Percentiles rank a stretch among this genome's conserved stretches.
phyloP scores from a whole-genome alignment of 768 basidiomycete species.

The Pholiota molesta region DNA sequence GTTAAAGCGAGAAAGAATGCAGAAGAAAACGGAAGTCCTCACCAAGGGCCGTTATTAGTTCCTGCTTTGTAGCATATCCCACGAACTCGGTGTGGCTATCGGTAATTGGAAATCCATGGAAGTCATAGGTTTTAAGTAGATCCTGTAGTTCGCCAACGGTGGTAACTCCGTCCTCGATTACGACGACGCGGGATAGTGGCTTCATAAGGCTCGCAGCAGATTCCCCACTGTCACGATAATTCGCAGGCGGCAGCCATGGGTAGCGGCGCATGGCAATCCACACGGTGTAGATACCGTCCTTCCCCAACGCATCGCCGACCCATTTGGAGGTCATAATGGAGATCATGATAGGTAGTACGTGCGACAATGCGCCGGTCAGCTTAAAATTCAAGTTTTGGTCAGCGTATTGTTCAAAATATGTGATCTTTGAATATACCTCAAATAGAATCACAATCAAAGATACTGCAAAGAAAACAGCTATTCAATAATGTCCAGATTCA shows the following conservation, averaged over 20 bases:
- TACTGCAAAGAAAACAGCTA: slow-evolving; percentile 40
- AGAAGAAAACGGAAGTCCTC: slow-evolving; percentile 13
- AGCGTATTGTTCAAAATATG: not conserved
- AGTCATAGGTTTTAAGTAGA: slow-evolving; percentile 48
- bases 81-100: slow-evolving; percentile 48
- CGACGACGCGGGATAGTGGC: slow-evolving; percentile 48
- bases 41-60: slow-evolving; percentile 44
- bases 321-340: slow-evolving; percentile 78
- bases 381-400: slow-evolving; percentile 32
- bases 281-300: slow-evolving; percentile 69
- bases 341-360: slow-evolving; percentile 84
- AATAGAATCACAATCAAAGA: slow-evolving; percentile 79
- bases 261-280: slow-evolving; percentile 76
- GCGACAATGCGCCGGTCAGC: slow-evolving; percentile 79
- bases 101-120: slow-evolving; percentile 70
- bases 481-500: not conserved
- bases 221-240: slow-evolving; percentile 67
- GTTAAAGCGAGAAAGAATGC: not conserved
- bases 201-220: slow-evolving; percentile 66
- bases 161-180: slow-evolving; percentile 51
- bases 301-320: slow-evolving; percentile 72
- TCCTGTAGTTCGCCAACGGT: slow-evolving; percentile 54
- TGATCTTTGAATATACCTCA: slow-evolving; percentile 45
- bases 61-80: slow-evolving; percentile 64
- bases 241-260: slow-evolving; percentile 68